A percentile compares a stretch with the other conserved stretches of the same genome.
Conservation (phyloP, 2,329 filamentous ascomycete species). For the Fusarium sp. region DNA sequence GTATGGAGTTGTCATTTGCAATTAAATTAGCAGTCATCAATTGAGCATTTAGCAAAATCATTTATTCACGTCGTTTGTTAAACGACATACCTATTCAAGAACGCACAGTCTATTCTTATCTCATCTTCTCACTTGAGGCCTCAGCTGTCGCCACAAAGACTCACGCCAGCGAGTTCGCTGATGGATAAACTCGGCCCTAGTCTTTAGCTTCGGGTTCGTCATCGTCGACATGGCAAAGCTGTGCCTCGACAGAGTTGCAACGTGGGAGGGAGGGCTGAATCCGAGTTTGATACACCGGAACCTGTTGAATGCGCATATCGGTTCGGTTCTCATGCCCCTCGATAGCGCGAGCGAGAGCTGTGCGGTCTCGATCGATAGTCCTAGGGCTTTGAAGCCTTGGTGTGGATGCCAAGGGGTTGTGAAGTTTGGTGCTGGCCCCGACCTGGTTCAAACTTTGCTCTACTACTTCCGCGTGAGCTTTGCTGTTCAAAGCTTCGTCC, state of each 20-base stretch:
- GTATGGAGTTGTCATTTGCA: slow-evolving; percentile 32
- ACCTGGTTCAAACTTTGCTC: background rate
- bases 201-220: background rate
- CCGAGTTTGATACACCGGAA: background rate
- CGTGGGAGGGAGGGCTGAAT: background rate
- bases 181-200: background rate
- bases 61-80: slow-evolving; percentile 19
- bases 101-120: background rate
- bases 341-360: background rate
- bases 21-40: slow-evolving; percentile 36
- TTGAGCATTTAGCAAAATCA: slow-evolving; percentile 25
- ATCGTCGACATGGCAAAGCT: slow-evolving; percentile 4
- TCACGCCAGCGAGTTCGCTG: background rate
- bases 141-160: background rate
- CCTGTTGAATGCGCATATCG: background rate
- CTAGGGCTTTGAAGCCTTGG: background rate
- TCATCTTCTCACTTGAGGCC: background rate
- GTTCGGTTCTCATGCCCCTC: background rate
- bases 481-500: background rate
- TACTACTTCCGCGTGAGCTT: background rate
- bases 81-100: background rate
- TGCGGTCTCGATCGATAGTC: background rate
- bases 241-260: background rate
- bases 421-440: background rate
- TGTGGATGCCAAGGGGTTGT: background rate